Evolutionary conservation across 2,329 filamentous ascomycete species (phyloP), one percentile per base, ranked within the genome.

Genomic region (Salinomyces thailandicus): DNA sequence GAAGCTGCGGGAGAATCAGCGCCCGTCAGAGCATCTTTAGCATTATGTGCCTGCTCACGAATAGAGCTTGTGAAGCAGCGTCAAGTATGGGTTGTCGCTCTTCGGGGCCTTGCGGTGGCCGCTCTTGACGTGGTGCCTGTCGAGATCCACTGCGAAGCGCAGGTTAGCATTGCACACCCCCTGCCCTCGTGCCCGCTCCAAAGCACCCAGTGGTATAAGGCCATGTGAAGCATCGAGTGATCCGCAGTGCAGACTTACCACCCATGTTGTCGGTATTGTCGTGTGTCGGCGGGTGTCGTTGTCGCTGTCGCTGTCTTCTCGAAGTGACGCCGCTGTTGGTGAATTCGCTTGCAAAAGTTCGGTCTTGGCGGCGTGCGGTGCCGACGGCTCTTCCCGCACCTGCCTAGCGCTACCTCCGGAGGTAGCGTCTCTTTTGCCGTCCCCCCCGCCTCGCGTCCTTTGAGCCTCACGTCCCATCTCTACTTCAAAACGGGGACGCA

Each of bases 61-160:
- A 27, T 29, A 31, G 17, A 28, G 38, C 33, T 40, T 37, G 28
- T 39, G 20, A 17, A 44, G 31, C 31, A 39, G 33, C 33, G 95
- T 95, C 18, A 53, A 44, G 50, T 59, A 60, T 33, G 55, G 55
- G 51, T 61, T 60, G 41, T 58, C 55, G 49, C 53, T 93, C 83
- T 95, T 95, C 62, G 87, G 85, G 56, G 85, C 85, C 77, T 83
- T 51, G 42, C 54, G 47, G 51, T 57, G 54, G 39, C 50, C 51
- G 30, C 35, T 41, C 15, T 11, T 18, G 17, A 18, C 31, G 31
- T 33, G 31, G 18, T 33, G 31, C 31, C 15, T 33, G 18, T 33
- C 31, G 11, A 33, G 17, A 33, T 33, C 31, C 27, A 30, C 20
- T 24, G 20, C 7, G n/a, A n/a, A n/a, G 20, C n/a, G 20, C n/a